Base-by-base conservation (phyloP, 2,329 filamentous ascomycete genomes). In the Diaporthe nobilis region DNA sequence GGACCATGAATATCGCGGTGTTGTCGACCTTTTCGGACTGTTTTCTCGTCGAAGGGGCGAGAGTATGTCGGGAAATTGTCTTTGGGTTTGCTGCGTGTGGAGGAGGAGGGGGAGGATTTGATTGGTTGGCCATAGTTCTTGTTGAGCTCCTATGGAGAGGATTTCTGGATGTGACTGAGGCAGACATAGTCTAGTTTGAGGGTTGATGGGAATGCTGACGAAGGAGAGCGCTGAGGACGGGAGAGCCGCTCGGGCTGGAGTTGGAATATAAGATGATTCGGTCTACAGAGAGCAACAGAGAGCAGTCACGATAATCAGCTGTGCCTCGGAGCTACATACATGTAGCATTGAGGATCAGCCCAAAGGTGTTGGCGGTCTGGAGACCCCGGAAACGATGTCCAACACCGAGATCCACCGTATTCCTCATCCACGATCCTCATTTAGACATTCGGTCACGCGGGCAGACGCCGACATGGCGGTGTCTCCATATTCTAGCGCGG, bases 1-100 rank as follows among this genome's bases (percentile, higher is more conserved):
- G 75, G 17, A 77, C 75, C 61, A 77, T 71, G 39, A 77, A 74
- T 13, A 77, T 74, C 31, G 75, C 68, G 22, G 73, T 73, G 12
- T 73, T 53, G 13, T 65, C 58, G 17, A 20, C 12, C 4, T 7
- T 20, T 57, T 60, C 28, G 15, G 71, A 34, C 10, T 25, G 34
- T 44, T 65, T 34, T 20, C 22, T 65, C 6, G 34, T 28, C n/a
- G 55, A 49, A 25, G 51, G 51, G 28, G 39, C 22, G 44, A 49
- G 7, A 28, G 20, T 37, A 17, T 49, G 31, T 31, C 49, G 49
- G 34, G 65, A 55, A 17, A 53, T 70, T 13, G 47, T 70, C 49
- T 25, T 70, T 10, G 65, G 31, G 15, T 51, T 53, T 55, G 15
- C 9, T 70, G n/a, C 34, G 25, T 70, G n/a, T 28, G 65, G 31